Conservation (phyloP, 306 rosid species). For the Acacia confusa region DNA sequence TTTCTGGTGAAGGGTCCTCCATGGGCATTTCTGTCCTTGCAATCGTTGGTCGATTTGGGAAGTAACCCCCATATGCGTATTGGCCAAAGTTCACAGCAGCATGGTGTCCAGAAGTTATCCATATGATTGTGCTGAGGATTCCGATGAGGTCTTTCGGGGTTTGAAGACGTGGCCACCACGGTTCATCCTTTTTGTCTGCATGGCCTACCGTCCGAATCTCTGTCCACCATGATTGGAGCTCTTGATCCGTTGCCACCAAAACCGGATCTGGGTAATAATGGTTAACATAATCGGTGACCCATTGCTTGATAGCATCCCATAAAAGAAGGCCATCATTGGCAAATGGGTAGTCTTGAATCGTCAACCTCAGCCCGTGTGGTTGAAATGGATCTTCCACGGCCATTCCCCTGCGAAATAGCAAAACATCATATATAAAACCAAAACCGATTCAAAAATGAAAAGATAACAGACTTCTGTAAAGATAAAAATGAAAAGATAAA, state of each 20-base stretch:
- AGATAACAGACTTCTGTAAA: too few relatives aligned
- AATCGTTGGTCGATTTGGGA: conserved; percentile 71
- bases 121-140: conserved; percentile 52
- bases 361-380: conserved; percentile 67
- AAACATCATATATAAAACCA: background rate
- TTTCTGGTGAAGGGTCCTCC: conserved; percentile 50
- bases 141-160: conserved; percentile 57
- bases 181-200: conserved; percentile 75
- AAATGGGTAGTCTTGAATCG: conserved; percentile 72
- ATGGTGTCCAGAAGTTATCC: conserved; percentile 79
- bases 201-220: conserved; percentile 67
- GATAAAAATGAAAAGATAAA: too few relatives aligned
- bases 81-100: conserved; percentile 87
- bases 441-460: background rate
- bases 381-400: conserved; percentile 67
- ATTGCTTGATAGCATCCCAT: conserved; percentile 63
- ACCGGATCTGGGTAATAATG: conserved; percentile 49
- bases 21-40: conserved; percentile 63
- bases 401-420: conserved; percentile 39
- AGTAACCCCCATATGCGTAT: conserved; percentile 61
- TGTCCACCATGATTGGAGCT: conserved; percentile 92
- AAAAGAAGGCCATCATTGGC: conserved; percentile 72
- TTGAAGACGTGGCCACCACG: conserved; percentile 73
- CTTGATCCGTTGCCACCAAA: conserved; percentile 48
- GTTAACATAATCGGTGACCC: conserved; percentile 69